Evolutionary conservation across 1,284 basidiomycete genomes (phyloP).

Genomic region (Trichosporon sp.): DNA sequence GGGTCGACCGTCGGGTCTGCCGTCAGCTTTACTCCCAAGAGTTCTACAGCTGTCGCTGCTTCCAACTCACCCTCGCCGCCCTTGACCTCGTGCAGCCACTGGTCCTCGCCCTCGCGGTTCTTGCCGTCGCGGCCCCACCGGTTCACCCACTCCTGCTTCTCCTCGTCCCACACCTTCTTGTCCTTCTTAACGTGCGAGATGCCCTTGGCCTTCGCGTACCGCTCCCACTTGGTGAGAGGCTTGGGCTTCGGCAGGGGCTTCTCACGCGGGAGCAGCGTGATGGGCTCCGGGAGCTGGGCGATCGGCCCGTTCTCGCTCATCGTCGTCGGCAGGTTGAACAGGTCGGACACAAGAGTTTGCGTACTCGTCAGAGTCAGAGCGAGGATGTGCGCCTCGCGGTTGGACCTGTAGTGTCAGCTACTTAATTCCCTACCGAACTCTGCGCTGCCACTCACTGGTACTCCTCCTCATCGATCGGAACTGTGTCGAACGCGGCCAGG

Average conservation of each 20-base stretch:
- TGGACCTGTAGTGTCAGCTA: slow-evolving; percentile 53
- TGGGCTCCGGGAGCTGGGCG: slow-evolving; percentile 72
- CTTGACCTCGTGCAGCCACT: slow-evolving; percentile 91
- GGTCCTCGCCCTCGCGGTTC: slow-evolving; percentile 81
- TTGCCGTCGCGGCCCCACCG: slow-evolving; percentile 88
- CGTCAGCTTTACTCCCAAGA: background rate
- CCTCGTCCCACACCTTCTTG: slow-evolving; percentile 88
- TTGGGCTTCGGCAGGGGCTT: slow-evolving; percentile 92
- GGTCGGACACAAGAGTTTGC: slow-evolving; percentile 70
- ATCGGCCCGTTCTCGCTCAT: slow-evolving; percentile 77
- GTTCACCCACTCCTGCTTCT: slow-evolving; percentile 85
- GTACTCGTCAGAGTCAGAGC: slow-evolving; percentile 78
- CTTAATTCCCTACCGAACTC: background rate
- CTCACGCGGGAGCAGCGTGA: slow-evolving; percentile 73
- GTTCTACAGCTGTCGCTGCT: background rate
- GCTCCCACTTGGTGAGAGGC: slow-evolving; percentile 93
- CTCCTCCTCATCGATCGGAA: slow-evolving; percentile 72
- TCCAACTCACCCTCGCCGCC: slow-evolving; percentile 66
- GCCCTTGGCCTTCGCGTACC: slow-evolving; percentile 90
- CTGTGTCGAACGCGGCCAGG: slow-evolving; percentile 79
- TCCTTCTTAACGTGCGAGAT: slow-evolving; percentile 78
- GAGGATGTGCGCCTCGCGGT: slow-evolving; percentile 75
- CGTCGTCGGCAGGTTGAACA: slow-evolving; percentile 79
- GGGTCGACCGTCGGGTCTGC: slow-evolving; percentile 70
- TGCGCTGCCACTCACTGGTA: slow-evolving; percentile 59